phyloP scores from a whole-genome alignment of 371 early-diverging fungal species.

The Blakeslea trispora region DNA sequence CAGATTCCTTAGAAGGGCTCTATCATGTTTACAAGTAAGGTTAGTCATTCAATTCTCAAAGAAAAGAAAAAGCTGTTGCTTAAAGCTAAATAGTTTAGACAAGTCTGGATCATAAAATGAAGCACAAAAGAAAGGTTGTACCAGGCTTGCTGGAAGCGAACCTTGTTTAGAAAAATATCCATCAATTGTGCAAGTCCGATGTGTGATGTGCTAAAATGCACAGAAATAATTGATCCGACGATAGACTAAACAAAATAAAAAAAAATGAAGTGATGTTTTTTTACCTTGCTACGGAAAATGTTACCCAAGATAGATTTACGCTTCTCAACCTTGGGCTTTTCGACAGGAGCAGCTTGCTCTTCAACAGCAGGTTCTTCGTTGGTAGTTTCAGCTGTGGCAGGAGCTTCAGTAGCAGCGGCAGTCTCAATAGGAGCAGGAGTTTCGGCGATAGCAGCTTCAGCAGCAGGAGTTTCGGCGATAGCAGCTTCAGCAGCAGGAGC shows the following conservation, averaged over 20 bases:
- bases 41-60: too few species aligned
- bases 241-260: slow-evolving; percentile 2
- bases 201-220: neutral
- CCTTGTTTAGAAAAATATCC: slow-evolving; percentile 13
- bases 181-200: slow-evolving; percentile 1
- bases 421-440: slow-evolving; percentile 3
- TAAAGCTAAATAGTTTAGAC: slow-evolving; percentile 5
- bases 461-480: slow-evolving; percentile 1
- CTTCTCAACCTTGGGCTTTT: slow-evolving; percentile 17
- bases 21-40: too few species aligned
- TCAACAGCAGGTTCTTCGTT: neutral
- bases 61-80: slow-evolving; percentile 8
- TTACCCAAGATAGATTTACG: slow-evolving; percentile 27
- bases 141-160: slow-evolving; percentile 12
- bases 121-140: slow-evolving; percentile 4
- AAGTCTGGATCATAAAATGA: slow-evolving; percentile 5
- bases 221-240: slow-evolving; percentile 16
- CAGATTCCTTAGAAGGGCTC: slow-evolving; percentile 24
- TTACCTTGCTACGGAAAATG: slow-evolving; percentile 34
- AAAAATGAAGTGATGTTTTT: slow-evolving; percentile 2
- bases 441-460: neutral
- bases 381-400: slow-evolving; percentile 5
- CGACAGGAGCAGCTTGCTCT: slow-evolving; percentile 1
- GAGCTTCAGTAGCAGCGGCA: slow-evolving; percentile 3
- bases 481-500: slow-evolving; percentile 1